phyloP scores from a whole-genome alignment of 495 filamentous ascomycete species.

The Hypomontagnella submonticulosa region DNA sequence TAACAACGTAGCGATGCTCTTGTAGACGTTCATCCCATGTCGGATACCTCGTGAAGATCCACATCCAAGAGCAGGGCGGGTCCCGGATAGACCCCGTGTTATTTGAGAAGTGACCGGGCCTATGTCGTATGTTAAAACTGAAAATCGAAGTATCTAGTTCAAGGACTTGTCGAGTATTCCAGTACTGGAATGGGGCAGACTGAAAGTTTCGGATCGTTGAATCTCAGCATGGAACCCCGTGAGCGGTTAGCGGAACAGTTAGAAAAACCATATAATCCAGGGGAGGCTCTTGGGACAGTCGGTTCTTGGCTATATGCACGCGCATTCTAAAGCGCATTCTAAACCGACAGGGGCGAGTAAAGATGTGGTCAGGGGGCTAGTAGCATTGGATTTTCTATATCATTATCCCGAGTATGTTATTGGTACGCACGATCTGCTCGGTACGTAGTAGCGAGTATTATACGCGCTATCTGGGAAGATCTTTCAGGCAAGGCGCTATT shows the following conservation, averaged over 20 bases:
- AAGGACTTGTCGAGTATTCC: background rate
- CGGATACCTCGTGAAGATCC: constrained; percentile 15
- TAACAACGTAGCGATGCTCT: constrained; percentile 26
- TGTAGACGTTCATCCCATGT: constrained; percentile 34
- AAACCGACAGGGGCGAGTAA: constrained; percentile 24
- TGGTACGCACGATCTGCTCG: background rate
- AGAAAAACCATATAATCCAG: constrained; percentile 23
- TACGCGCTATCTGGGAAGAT: constrained; percentile 18
- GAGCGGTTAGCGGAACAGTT: constrained; percentile 39
- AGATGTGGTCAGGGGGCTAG: background rate
- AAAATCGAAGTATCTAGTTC: background rate
- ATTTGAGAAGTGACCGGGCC: background rate
- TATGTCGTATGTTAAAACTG: background rate
- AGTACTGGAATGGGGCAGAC: background rate
- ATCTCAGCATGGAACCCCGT: constrained; percentile 9
- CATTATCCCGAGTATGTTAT: background rate
- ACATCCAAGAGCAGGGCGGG: background rate
- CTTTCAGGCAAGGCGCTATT: constrained; percentile 26
- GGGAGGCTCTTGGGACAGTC: constrained; percentile 32
- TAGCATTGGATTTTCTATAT: no score
- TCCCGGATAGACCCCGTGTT: constrained; percentile 1
- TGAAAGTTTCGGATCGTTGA: constrained; percentile 4
- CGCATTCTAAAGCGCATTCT: no score
- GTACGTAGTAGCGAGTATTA: background rate
- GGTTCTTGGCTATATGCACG: constrained; percentile 24